Conservation (phyloP, 768 basidiomycete genomes). For the Psilocybe sp. region DNA sequence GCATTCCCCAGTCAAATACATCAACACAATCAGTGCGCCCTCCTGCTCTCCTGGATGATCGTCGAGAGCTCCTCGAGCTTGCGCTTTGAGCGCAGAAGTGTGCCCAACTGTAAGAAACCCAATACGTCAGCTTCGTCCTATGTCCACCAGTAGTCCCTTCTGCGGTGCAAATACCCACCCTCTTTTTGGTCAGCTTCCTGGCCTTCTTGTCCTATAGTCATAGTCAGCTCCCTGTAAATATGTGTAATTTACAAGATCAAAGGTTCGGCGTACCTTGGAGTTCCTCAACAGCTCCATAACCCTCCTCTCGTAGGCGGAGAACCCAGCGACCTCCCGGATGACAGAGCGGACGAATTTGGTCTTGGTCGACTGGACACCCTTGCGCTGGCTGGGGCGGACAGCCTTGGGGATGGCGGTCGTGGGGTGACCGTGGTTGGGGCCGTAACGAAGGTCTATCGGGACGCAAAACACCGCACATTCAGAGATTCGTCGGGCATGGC, state of each 20-base stretch:
- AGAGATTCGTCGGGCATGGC: conserved; percentile 9
- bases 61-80: conserved; percentile 94
- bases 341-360: conserved; percentile 92
- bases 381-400: conserved; percentile 83
- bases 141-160: neutral
- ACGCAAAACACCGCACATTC: conserved; percentile 7
- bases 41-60: conserved; percentile 92
- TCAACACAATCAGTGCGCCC: conserved; percentile 41
- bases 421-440: conserved; percentile 85
- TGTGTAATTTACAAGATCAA: neutral
- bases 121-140: conserved; percentile 2
- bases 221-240: neutral
- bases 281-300: conserved; percentile 98
- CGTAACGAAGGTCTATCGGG: conserved; percentile 73
- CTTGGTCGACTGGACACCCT: conserved; percentile 87
- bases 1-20: conserved; percentile 5
- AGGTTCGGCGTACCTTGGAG: conserved; percentile 70
- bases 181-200: conserved; percentile 98
- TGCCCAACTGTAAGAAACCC: conserved; percentile 69
- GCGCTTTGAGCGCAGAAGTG: conserved; percentile 96
- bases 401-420: conserved; percentile 80
- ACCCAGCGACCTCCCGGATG: conserved; percentile 95
- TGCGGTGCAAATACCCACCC: conserved; percentile 54
- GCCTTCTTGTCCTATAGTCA: conserved; percentile 91
- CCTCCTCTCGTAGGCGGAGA: conserved; percentile 95